phyloP scores from a whole-genome alignment of 768 basidiomycete genomes.

The Harrya chromipes region DNA sequence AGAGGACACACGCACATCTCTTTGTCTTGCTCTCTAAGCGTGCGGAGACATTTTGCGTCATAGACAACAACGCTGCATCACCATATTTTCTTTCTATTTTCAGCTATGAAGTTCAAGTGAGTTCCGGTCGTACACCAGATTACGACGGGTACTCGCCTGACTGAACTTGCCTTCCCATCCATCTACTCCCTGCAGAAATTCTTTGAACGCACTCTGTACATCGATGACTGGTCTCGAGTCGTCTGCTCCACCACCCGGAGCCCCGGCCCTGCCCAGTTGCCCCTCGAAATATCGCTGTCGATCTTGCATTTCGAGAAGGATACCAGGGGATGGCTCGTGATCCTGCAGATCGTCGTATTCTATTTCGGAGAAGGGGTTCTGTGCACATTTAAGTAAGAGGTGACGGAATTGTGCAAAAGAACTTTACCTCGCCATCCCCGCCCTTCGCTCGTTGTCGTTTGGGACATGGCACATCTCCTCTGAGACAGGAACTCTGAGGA shows the following conservation, averaged over 20 bases:
- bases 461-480: conserved; percentile 53
- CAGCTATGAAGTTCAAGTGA: conserved; percentile 39
- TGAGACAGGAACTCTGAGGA: conserved; percentile 16
- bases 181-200: conserved; percentile 44
- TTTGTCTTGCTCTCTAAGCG: conserved; percentile 63
- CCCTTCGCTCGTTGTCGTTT: conserved; percentile 58
- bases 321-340: conserved; percentile 59
- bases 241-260: not conserved
- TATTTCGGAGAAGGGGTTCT: conserved; percentile 53
- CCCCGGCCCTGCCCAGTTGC: conserved; percentile 36
- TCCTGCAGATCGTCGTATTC: conserved; percentile 85
- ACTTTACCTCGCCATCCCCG: conserved; percentile 42
- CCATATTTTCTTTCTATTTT: conserved; percentile 66
- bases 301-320: conserved; percentile 85
- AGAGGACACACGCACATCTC: conserved; percentile 49
- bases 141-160: conserved; percentile 41
- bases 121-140: no score
- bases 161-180: conserved; percentile 58
- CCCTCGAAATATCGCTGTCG: conserved; percentile 81
- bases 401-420: not conserved
- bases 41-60: conserved; percentile 79
- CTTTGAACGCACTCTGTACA: conserved; percentile 44
- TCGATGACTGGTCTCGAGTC: conserved; percentile 37
- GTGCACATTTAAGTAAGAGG: conserved; percentile 1
- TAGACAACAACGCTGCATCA: conserved; percentile 63